Base-by-base conservation (phyloP, 2,329 filamentous ascomycete genomes). In the Nothophoma quercina region DNA sequence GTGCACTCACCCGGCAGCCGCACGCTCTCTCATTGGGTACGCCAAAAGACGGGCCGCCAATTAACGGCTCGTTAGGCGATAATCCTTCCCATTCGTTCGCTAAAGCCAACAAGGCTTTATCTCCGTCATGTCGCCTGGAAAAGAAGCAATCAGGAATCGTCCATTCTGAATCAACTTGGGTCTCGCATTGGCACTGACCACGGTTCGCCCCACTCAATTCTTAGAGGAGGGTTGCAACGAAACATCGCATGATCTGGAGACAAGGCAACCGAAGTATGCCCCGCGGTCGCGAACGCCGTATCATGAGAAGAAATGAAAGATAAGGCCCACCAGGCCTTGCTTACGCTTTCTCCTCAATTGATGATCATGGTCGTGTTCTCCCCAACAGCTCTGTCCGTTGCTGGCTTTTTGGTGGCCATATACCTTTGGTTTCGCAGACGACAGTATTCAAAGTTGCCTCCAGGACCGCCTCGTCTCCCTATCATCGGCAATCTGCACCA, bases 401-500 rank as follows among this genome's bases (percentile, higher is more conserved):
- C 19, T 5, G 19, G 22, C 19, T 25, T 39, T 22, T 7, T 39
- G 36, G 23, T 9, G 7, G 19, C 36, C 3, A 12, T 39, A 9
- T 39, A 26, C 15, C 8, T 39, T 7, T 39, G 22, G 22, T 8
- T 19, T 19, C 36, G 36, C 2, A 39, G 36, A 38, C 36, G 36
- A 28, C 23, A 26, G 13, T 22, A 28, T 19, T 25, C 23, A 15
- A 5, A 16, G 5, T 4, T 28, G 10, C 4, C 7, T 22, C 67
- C 69, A 4, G 67, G 68, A 2, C 68, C 67, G 19, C 61, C 47
- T 6, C 49, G 65, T 7, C 58, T 74, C 10, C 69, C 68, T 12
- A 18, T 74, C 26, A 62, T 75, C 46, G 66, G 73, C 12, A 72
- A 71, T 46, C 33, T 70, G 16, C 68, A 74, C 47, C 68, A 75